These are phyloP conservation scores for Didymellaceae sp. DNA, from an alignment of 2,329 filamentous ascomycete species.

Conservation along the genomic window DNA sequence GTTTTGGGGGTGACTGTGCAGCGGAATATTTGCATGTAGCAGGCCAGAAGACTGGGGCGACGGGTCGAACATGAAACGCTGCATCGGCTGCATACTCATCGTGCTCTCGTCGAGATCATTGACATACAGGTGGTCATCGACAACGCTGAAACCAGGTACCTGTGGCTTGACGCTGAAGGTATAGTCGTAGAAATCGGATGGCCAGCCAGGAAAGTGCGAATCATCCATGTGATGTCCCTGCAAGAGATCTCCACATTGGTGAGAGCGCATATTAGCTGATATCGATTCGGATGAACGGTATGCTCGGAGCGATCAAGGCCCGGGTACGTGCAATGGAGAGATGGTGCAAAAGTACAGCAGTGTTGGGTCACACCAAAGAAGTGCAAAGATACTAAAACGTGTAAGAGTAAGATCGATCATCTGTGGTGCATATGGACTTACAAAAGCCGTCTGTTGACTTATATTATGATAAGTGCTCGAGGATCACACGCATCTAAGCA, in stretches of 20 bases:
- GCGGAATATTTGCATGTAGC: conserved; percentile 38
- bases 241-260: conserved; percentile 41
- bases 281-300: conserved; percentile 2
- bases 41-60: conserved; percentile 34
- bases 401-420: conserved; percentile 1
- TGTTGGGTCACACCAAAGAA: neutral
- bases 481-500: conserved; percentile 1
- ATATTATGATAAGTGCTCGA: conserved; percentile 4
- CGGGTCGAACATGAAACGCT: conserved; percentile 44
- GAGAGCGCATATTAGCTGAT: conserved; percentile 21
- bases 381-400: neutral
- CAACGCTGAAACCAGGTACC: conserved; percentile 14
- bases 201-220: conserved; percentile 20
- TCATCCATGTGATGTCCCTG: conserved; percentile 39
- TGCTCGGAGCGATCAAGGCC: conserved; percentile 6
- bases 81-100: conserved; percentile 39
- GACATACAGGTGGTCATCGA: conserved; percentile 28
- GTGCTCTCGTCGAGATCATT: conserved; percentile 26
- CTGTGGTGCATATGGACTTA: neutral
- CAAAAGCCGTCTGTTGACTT: neutral
- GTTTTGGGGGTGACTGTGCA: conserved; percentile 22
- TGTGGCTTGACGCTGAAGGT: conserved; percentile 20
- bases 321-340: neutral
- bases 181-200: neutral
- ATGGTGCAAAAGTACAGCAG: neutral